Evolutionary conservation across 139 green algal species (phyloP), one percentile per base, ranked within the genome.

Genomic region (Pleodorina starrii): DNA sequence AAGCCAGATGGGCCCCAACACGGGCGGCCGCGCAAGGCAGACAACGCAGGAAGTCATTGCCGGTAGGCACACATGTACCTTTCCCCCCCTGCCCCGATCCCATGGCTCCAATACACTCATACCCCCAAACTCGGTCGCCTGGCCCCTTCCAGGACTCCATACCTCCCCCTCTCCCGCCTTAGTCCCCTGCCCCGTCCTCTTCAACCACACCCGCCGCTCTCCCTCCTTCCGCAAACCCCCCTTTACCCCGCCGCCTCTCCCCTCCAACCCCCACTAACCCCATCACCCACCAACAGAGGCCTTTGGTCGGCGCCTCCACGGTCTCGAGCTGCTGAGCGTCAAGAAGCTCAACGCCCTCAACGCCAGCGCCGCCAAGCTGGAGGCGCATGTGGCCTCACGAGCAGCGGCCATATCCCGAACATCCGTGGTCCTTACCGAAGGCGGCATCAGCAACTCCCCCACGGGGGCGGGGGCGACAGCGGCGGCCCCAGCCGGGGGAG

Each of bases 41-140:
- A 82, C 74, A 23, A 82, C 74, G 16, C 74, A 82, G 46, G 74
- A 82, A 63, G 43, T 82, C n/a, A 82, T 82, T 14, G 74, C 74
- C 10, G 74, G 74, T 82, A 43, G 2, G 74, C 63, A 38, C 32
- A 36, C 21, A 38, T 21, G 32, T 38, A n/a, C 40, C 16, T 57
- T 35, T 80, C 16, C 3, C 23, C 25, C 35, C 36, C 19, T 36
- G 10, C 25, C 1, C 5, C 40, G 25, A 1, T 80, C 1, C 25
- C 23, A 11, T 17, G 42, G 11, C 1, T 35, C 25, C 54, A 25
- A 66, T 66, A 66, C 7, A 25, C 29, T 27, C 6, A 66, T 25
- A 66, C 54, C 54, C 9, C n/a, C n/a, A n/a, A n/a, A 42, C 29
- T 3, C 43, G 63, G 29, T 5, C 19, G 43, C 63, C n/a, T 57